phyloP scores from a whole-genome alignment of 2,329 filamentous ascomycete species.

The Colletotrichum higginsianum region DNA sequence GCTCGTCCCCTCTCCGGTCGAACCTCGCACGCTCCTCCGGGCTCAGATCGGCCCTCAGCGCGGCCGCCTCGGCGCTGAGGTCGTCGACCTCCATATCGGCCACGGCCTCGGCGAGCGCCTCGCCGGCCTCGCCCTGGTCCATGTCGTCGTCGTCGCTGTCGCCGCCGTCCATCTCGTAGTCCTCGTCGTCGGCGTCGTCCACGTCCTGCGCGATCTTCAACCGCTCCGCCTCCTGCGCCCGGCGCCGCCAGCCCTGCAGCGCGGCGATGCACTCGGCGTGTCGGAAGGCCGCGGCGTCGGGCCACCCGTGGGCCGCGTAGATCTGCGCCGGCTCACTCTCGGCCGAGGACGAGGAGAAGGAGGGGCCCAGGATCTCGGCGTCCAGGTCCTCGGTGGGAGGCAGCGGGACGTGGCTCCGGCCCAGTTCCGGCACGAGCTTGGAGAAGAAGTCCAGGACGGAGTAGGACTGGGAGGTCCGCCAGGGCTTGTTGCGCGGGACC shows the following conservation, averaged over 20 bases:
- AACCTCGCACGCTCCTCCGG: slow-evolving; percentile 35
- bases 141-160: slow-evolving; percentile 26
- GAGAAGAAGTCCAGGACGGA: slow-evolving; percentile 27
- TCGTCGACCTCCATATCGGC: slow-evolving; percentile 39
- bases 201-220: slow-evolving; percentile 15
- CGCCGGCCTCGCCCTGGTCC: slow-evolving; percentile 11
- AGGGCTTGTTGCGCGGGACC: slow-evolving; percentile 40
- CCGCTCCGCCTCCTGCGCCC: slow-evolving; percentile 4
- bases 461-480: slow-evolving; percentile 26
- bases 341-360: neutral
- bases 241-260: slow-evolving; percentile 30
- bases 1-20: neutral
- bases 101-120: slow-evolving; percentile 27
- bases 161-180: slow-evolving; percentile 24
- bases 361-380: slow-evolving; percentile 32
- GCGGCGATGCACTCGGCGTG: slow-evolving; percentile 37
- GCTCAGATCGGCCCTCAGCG: slow-evolving; percentile 29
- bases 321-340: slow-evolving; percentile 6
- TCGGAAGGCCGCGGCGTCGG: slow-evolving; percentile 12
- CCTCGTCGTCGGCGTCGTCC: slow-evolving; percentile 35
- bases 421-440: slow-evolving; percentile 18
- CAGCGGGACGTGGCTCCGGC: slow-evolving; percentile 18
- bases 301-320: slow-evolving; percentile 29
- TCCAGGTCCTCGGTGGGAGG: slow-evolving; percentile 37
- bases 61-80: slow-evolving; percentile 29